Evolutionary conservation across 768 basidiomycete genomes (phyloP).

Genomic region (Saitozyma sp.): DNA sequence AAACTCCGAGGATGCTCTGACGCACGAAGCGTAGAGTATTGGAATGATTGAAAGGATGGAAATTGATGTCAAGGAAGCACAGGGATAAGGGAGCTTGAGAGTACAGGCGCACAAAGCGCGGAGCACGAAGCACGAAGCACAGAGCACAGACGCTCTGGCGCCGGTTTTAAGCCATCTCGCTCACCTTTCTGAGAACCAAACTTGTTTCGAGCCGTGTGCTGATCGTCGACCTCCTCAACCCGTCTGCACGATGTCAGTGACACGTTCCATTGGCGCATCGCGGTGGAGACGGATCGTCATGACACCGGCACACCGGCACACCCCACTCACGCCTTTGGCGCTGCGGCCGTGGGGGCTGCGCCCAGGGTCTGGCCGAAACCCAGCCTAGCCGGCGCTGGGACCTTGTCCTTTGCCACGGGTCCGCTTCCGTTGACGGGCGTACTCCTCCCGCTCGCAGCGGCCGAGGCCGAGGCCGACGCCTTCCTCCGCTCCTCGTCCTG

Average conservation of each 20-base stretch:
- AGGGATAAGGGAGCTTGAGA: not conserved
- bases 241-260: conserved; percentile 23
- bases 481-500: conserved; percentile 54
- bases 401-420: conserved; percentile 33
- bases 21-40: not conserved
- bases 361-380: too few relatives aligned
- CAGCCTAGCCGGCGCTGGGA: conserved; percentile 38
- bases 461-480: conserved; percentile 50
- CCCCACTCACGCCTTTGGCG: conserved; percentile 48
- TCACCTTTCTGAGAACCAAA: conserved; percentile 80
- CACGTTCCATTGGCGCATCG: not conserved
- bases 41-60: not conserved
- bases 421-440: conserved; percentile 42
- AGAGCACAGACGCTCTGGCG: not conserved
- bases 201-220: conserved; percentile 70
- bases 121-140: too few relatives aligned
- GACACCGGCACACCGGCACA: not conserved
- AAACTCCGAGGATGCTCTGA: too few relatives aligned
- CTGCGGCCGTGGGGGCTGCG: conserved; percentile 34
- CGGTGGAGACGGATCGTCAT: not conserved
- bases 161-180: conserved; percentile 5
- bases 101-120: too few relatives aligned
- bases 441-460: conserved; percentile 35
- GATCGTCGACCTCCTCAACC: conserved; percentile 40
- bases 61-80: not conserved